Evolutionary conservation across 305 asterid species (phyloP).

Genomic region (Solanum hybrid): DNA sequence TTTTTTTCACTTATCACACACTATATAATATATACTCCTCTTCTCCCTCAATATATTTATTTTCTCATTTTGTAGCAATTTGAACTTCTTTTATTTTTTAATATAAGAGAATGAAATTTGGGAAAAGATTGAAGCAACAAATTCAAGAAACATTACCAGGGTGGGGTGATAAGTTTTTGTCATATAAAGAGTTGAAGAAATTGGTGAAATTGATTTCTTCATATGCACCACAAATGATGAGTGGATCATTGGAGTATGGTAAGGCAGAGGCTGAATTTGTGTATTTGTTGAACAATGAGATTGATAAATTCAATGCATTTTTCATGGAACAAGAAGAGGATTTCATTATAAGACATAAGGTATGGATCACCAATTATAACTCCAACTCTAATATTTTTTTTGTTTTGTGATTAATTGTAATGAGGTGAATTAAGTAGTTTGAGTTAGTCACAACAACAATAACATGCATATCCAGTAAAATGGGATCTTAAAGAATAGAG

Average conservation of each 20-base stretch:
- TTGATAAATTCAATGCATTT: conserved; percentile 78
- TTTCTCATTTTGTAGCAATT: not conserved
- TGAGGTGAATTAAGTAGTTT: not conserved
- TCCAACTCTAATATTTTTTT: not conserved
- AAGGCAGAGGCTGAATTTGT: conserved; percentile 59
- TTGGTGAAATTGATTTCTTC: conserved; percentile 47
- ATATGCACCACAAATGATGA: conserved; percentile 22
- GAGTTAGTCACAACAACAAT: not conserved
- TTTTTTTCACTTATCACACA: not conserved
- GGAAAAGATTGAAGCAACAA: conserved; percentile 79
- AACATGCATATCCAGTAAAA: too few relatives aligned
- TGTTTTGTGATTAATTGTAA: not conserved
- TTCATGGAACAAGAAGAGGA: conserved; percentile 94
- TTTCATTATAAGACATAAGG: conserved; percentile 81
- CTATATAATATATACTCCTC: not conserved
- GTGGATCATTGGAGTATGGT: conserved; percentile 26
- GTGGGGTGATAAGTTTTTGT: conserved; percentile 63
- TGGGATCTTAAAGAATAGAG: not conserved
- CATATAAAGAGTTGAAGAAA: conserved; percentile 77
- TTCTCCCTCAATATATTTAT: not conserved
- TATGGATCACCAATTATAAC: not conserved
- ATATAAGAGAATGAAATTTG: conserved; percentile 57
- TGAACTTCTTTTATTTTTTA: not conserved
- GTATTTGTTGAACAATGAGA: conserved; percentile 60
- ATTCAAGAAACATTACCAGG: conserved; percentile 63